Percentiles rank a stretch among this genome's conserved stretches.
Evolutionary conservation across 495 filamentous ascomycete genomes (phyloP).

Genomic region (Penicillium egyptiacum): DNA sequence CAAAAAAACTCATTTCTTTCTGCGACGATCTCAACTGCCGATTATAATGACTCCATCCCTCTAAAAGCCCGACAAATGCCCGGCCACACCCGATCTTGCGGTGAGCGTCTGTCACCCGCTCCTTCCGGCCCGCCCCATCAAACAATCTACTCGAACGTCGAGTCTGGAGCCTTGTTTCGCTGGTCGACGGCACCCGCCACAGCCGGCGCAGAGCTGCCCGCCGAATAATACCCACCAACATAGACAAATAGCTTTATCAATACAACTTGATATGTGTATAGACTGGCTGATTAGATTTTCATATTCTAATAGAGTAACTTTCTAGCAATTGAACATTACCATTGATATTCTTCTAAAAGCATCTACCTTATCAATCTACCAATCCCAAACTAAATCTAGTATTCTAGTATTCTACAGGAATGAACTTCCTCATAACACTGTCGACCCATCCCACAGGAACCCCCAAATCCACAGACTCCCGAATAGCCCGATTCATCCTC

Average conservation of each 20-base stretch:
- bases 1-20: constrained; percentile 17
- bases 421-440: constrained; percentile 56
- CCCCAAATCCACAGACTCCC: constrained; percentile 57
- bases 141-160: background rate
- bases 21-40: constrained; percentile 9
- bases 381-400: background rate
- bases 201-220: constrained; percentile 5
- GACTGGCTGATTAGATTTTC: background rate
- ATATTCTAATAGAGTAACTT: background rate
- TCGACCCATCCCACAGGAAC: constrained; percentile 58
- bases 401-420: constrained; percentile 35
- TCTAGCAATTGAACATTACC: background rate
- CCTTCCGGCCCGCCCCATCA: background rate
- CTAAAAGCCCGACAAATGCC: background rate
- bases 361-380: background rate
- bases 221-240: constrained; percentile 11
- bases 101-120: constrained; percentile 1
- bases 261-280: constrained; percentile 11
- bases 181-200: constrained; percentile 8
- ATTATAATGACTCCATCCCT: constrained; percentile 9
- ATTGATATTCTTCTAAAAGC: background rate
- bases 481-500: constrained; percentile 66
- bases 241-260: constrained; percentile 17
- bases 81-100: constrained; percentile 11
- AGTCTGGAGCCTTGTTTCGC: constrained; percentile 11